Evolutionary conservation across 495 filamentous ascomycete genomes (phyloP).

Genomic region (Penicillium mononematosum): DNA sequence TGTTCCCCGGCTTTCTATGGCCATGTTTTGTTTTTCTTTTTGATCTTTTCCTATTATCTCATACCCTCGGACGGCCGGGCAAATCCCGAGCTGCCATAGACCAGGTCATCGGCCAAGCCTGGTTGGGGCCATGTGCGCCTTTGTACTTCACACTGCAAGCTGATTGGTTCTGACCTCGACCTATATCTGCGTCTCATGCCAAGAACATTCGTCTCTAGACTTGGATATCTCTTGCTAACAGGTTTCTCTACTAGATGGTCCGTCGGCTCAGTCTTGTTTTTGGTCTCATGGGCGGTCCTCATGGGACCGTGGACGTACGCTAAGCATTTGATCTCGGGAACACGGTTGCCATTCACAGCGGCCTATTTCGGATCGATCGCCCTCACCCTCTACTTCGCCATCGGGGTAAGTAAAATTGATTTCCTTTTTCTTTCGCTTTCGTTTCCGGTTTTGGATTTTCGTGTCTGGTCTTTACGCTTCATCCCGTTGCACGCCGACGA

Average conservation of each 20-base stretch:
- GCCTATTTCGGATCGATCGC: slow-evolving; percentile 95
- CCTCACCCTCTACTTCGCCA: slow-evolving; percentile 85
- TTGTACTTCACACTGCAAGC: not conserved
- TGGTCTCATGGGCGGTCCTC: slow-evolving; percentile 89
- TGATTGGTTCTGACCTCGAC: slow-evolving; percentile 14
- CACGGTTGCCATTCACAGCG: slow-evolving; percentile 89
- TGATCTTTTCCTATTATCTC: not conserved
- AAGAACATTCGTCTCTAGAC: slow-evolving; percentile 17
- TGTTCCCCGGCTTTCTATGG: not conserved
- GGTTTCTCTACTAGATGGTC: slow-evolving; percentile 70
- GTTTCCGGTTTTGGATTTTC: slow-evolving; percentile 14
- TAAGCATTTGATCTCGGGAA: slow-evolving; percentile 78
- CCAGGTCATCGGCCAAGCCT: slow-evolving; percentile 25
- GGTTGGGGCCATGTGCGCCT: slow-evolving; percentile 29
- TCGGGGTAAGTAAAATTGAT: slow-evolving; percentile 67
- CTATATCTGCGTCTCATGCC: slow-evolving; percentile 28
- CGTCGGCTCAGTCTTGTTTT: slow-evolving; percentile 84
- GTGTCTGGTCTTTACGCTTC: slow-evolving; percentile 16
- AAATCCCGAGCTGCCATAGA: slow-evolving; percentile 18
- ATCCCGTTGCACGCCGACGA: slow-evolving; percentile 1
- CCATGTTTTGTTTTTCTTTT: too few species aligned
- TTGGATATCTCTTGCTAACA: slow-evolving; percentile 25
- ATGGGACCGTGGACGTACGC: slow-evolving; percentile 84
- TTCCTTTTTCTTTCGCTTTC: slow-evolving; percentile 1
- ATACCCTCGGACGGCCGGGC: slow-evolving; percentile 13